Evolutionary conservation across 768 basidiomycete species (phyloP).

Genomic region (Russula brevipes): DNA sequence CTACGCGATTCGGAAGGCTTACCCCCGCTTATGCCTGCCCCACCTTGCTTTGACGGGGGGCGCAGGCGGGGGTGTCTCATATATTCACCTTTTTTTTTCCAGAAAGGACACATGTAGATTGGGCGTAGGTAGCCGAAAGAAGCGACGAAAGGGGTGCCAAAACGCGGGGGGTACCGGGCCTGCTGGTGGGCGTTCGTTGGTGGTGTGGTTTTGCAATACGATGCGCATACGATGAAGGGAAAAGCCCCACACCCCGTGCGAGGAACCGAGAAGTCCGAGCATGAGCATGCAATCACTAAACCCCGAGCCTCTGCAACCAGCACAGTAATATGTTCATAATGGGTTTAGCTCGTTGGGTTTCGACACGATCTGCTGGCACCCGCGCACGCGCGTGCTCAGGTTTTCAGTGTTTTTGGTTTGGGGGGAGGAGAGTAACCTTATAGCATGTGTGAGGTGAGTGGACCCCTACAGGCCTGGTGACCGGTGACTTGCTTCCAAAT

Average conservation of each 20-base stretch:
- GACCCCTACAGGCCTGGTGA: neutral
- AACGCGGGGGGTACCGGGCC: neutral
- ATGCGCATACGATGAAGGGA: neutral
- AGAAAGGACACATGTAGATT: neutral
- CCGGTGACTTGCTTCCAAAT: neutral
- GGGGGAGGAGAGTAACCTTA: neutral
- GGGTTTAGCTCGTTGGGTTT: too few relatives aligned
- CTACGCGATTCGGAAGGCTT: neutral
- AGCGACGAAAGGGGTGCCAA: neutral
- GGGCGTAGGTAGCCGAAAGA: neutral
- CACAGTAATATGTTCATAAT: too few relatives aligned
- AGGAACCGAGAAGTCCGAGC: too few relatives aligned
- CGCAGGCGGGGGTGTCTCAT: neutral
- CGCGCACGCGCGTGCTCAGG: too few relatives aligned
- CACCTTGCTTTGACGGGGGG: neutral
- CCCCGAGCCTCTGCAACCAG: too few relatives aligned
- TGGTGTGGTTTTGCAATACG: neutral
- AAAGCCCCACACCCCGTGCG: too few relatives aligned
- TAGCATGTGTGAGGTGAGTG: neutral
- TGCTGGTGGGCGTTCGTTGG: neutral
- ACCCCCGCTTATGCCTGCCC: neutral
- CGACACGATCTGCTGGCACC: neutral
- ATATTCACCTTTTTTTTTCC: neutral
- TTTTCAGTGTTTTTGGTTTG: too few relatives aligned
- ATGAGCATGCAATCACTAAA: too few relatives aligned